phyloP scores from a whole-genome alignment of 345 rosid species.

The Brassica napus region DNA sequence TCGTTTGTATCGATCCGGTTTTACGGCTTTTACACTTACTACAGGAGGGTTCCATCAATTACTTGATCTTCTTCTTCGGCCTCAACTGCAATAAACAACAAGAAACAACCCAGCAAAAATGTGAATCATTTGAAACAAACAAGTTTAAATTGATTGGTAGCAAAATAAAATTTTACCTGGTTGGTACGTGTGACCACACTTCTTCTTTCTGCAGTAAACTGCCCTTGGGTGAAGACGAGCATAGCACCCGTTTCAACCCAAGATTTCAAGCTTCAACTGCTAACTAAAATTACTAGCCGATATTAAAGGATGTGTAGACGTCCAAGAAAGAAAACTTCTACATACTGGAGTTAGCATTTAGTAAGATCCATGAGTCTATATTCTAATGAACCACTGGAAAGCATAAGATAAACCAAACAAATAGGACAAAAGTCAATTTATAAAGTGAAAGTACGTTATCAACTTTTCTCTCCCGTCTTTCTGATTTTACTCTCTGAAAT shows the following conservation, averaged over 20 bases:
- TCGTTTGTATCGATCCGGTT: too few species aligned
- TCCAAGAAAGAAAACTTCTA: neutral
- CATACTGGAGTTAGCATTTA: neutral
- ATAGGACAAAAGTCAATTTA: neutral
- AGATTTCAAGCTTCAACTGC: neutral
- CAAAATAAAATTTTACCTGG: conserved; percentile 37
- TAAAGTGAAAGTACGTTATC: too few species aligned
- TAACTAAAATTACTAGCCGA: neutral
- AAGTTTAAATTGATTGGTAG: neutral
- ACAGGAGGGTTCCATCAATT: neutral
- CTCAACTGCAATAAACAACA: conserved; percentile 58
- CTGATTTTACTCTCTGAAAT: too few species aligned
- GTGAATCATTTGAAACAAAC: neutral
- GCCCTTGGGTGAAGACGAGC: conserved; percentile 88
- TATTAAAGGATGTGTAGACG: neutral
- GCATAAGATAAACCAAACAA: neutral
- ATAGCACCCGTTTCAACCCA: conserved; percentile 52
- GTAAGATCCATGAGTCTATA: neutral
- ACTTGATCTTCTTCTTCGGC: conserved; percentile 87
- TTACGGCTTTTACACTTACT: too few species aligned
- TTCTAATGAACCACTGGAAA: neutral
- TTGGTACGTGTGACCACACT: conserved; percentile 92
- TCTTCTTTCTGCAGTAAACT: conserved; percentile 89
- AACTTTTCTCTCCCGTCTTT: too few species aligned
- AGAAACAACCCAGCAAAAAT: neutral